A percentile compares a stretch with the other conserved stretches of the same genome.
These are phyloP conservation scores for Penicillium pancosmium DNA, from an alignment of 495 filamentous ascomycete genomes.

Conservation along the genomic window DNA sequence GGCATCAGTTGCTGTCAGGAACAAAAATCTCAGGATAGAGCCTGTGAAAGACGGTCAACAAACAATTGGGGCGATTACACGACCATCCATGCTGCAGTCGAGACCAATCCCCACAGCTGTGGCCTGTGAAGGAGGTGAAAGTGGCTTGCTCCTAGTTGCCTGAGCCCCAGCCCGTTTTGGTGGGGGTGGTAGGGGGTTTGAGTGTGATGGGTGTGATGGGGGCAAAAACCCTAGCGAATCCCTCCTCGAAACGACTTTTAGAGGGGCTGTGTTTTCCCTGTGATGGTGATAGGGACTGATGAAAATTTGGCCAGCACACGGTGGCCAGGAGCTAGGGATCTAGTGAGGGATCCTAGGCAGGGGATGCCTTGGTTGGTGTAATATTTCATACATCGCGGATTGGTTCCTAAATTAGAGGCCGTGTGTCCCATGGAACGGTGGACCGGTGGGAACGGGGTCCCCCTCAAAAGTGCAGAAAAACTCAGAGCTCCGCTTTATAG, in stretches of 20 bases:
- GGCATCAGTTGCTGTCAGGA: constrained; percentile 4
- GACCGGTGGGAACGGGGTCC: constrained; percentile 9
- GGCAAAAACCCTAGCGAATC: not conserved
- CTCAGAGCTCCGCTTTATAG: constrained; percentile 23
- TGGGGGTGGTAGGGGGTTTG: not conserved
- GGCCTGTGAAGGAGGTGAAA: not conserved
- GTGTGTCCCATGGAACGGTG: constrained; percentile 8
- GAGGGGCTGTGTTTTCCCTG: not conserved
- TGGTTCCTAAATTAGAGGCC: constrained; percentile 4
- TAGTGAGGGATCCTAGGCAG: not conserved
- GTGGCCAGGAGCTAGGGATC: not conserved
- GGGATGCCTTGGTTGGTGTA: not conserved
- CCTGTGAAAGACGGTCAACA: constrained; percentile 11
- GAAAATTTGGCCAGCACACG: not conserved
- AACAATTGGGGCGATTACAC: not conserved
- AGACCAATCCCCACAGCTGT: constrained; percentile 1
- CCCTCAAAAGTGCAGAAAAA: constrained; percentile 10
- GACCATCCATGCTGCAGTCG: constrained; percentile 7
- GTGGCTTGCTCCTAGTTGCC: constrained; percentile 1
- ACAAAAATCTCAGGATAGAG: not conserved
- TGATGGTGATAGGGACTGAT: not conserved
- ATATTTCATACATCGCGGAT: not conserved
- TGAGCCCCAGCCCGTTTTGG: constrained; percentile 4
- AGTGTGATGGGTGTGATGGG: constrained; percentile 5
- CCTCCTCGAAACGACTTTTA: not conserved